A percentile compares a stretch with the other conserved stretches of the same genome.
Conservation (phyloP, 306 rosid species). For the Oemleria cerasiformis region DNA sequence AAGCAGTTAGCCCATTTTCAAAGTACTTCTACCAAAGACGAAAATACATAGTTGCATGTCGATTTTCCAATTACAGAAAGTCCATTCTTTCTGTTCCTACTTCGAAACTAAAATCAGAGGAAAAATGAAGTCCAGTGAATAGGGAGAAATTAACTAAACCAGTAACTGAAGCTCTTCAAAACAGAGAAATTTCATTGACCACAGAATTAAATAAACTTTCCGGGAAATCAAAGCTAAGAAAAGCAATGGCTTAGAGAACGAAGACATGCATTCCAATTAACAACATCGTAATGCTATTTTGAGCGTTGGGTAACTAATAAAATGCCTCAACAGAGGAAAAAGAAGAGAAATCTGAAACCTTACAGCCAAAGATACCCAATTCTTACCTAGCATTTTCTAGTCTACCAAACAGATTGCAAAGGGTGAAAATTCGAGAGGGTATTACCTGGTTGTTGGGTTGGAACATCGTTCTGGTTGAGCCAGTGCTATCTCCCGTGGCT, state of each 20-base stretch:
- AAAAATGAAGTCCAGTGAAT: background rate
- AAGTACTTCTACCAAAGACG: background rate
- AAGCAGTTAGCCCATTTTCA: background rate
- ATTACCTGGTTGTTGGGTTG: conserved; percentile 48
- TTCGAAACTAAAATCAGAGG: background rate
- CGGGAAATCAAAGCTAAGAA: background rate
- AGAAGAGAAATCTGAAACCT: background rate
- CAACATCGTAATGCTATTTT: background rate
- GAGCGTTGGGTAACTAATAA: background rate
- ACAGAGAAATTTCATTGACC: background rate
- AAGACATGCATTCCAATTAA: conserved; percentile 24
- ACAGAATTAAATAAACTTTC: conserved; percentile 1
- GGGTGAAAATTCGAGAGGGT: background rate
- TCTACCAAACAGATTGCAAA: conserved; percentile 15
- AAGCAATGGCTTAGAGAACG: background rate
- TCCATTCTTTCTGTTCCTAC: background rate
- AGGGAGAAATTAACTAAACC: background rate
- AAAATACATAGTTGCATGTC: conserved; percentile 7
- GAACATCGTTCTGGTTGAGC: conserved; percentile 34
- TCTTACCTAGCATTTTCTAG: conserved; percentile 16
- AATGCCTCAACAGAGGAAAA: background rate
- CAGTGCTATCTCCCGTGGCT: background rate
- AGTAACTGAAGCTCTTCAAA: background rate
- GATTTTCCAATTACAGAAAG: too few species aligned
- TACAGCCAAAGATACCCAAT: background rate